Percentiles rank a stretch among this genome's conserved stretches.
phyloP scores from a whole-genome alignment of 257 asterid genomes.

The Striga asiatica region DNA sequence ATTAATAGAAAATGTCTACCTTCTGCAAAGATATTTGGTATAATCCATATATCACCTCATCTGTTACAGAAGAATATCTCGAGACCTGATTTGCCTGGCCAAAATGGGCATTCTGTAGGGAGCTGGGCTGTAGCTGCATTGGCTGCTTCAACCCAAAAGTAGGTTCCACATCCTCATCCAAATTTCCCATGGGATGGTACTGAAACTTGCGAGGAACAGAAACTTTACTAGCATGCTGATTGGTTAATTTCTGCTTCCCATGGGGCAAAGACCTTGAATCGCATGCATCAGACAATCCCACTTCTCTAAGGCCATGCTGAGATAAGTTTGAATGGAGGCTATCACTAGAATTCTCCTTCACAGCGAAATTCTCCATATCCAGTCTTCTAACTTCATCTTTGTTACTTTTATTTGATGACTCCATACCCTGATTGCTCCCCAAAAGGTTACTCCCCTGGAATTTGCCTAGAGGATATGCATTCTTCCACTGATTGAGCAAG shows the following conservation, averaged over 20 bases:
- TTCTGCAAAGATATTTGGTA: not conserved
- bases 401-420: slow-evolving; percentile 17
- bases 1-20: not conserved
- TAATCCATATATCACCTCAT: slow-evolving; percentile 31
- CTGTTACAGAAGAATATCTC: slow-evolving; percentile 22
- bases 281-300: slow-evolving; percentile 35
- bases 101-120: slow-evolving; percentile 35
- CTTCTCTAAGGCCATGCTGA: slow-evolving; percentile 44
- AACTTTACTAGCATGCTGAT: slow-evolving; percentile 36
- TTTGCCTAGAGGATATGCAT: slow-evolving; percentile 30
- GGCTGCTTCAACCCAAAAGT: slow-evolving; percentile 39
- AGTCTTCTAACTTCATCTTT: slow-evolving; percentile 32
- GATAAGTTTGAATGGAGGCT: slow-evolving; percentile 48
- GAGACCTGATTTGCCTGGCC: slow-evolving; percentile 48
- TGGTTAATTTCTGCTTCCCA: slow-evolving; percentile 45
- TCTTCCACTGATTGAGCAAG: slow-evolving; percentile 53
- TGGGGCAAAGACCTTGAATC: slow-evolving; percentile 41
- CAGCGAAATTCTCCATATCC: slow-evolving; percentile 35
- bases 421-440: slow-evolving; percentile 29
- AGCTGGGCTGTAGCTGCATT: slow-evolving; percentile 24
- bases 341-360: slow-evolving; percentile 52
- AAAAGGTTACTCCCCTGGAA: slow-evolving; percentile 34
- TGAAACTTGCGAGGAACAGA: slow-evolving; percentile 68
- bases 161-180: slow-evolving; percentile 48
- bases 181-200: slow-evolving; percentile 83